A percentile compares a stretch with the other conserved stretches of the same genome.
phyloP scores from a whole-genome alignment of 2,329 filamentous ascomycete species.

The Colletotrichum orchidophilum region DNA sequence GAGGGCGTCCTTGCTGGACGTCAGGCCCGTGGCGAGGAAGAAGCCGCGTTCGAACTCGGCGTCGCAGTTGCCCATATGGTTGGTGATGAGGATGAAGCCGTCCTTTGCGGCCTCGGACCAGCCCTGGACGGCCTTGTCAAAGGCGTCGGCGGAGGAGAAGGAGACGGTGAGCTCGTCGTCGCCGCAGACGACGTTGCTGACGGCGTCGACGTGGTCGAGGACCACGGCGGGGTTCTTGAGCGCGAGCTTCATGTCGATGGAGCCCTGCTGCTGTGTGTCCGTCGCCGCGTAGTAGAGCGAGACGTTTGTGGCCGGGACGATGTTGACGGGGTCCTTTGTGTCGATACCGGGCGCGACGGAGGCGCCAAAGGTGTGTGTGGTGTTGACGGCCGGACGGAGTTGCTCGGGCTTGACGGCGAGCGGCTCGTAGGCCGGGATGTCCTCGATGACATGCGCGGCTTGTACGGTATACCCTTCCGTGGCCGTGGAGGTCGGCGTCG shows the following conservation, averaged over 20 bases:
- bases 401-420: constrained; percentile 22
- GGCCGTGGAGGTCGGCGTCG: constrained; percentile 4
- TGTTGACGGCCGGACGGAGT: constrained; percentile 42
- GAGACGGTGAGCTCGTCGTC: constrained; percentile 33
- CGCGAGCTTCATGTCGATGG: constrained; percentile 37
- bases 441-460: constrained; percentile 16
- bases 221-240: constrained; percentile 37
- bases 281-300: constrained; percentile 33
- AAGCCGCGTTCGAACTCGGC: constrained; percentile 50
- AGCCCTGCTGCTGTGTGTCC: constrained; percentile 28
- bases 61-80: constrained; percentile 52
- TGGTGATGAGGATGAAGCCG: constrained; percentile 51
- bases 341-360: constrained; percentile 22
- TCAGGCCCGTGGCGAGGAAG: constrained; percentile 45
- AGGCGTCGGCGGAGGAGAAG: constrained; percentile 32
- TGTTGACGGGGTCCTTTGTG: constrained; percentile 32
- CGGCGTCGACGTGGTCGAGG: constrained; percentile 35
- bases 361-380: constrained; percentile 34
- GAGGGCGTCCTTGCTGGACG: constrained; percentile 39
- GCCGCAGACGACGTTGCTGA: constrained; percentile 30
- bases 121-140: constrained; percentile 33
- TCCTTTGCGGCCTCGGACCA: constrained; percentile 29
- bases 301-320: constrained; percentile 34
- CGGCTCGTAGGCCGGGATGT: constrained; percentile 15
- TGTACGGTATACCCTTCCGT: background rate